Percentiles rank a stretch among this genome's conserved stretches.
These are phyloP conservation scores for Penicillium soppii DNA, from an alignment of 495 filamentous ascomycete species.

Conservation along the genomic window DNA sequence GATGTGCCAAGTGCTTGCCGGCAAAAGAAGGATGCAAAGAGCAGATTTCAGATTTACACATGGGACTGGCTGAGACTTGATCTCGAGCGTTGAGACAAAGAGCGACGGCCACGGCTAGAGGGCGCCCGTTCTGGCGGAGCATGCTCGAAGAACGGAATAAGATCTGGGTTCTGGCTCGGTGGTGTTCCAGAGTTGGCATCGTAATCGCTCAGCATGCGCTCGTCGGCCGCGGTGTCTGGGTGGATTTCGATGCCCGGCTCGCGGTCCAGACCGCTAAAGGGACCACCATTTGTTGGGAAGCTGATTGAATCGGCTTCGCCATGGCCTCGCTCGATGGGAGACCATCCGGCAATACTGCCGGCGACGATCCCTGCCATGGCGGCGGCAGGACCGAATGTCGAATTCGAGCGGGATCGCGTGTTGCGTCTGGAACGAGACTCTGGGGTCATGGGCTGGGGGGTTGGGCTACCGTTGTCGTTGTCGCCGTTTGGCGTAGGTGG, in stretches of 20 bases:
- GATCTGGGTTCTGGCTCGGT: conserved; percentile 59
- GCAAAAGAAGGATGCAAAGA: background rate
- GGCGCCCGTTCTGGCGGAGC: conserved; percentile 39
- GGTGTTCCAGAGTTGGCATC: conserved; percentile 41
- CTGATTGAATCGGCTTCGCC: conserved; percentile 51
- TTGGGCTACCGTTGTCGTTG: conserved; percentile 37
- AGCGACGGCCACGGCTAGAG: conserved; percentile 37
- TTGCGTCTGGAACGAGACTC: conserved; percentile 70
- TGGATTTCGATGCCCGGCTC: conserved; percentile 57
- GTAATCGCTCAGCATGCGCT: conserved; percentile 53
- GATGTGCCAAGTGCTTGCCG: background rate
- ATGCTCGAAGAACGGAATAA: conserved; percentile 52
- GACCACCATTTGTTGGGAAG: conserved; percentile 40
- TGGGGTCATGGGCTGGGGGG: conserved; percentile 60
- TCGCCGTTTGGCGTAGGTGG: conserved; percentile 65
- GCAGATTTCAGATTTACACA: conserved; percentile 8
- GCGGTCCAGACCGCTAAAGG: conserved; percentile 46
- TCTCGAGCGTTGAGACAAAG: conserved; percentile 39
- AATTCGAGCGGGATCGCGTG: conserved; percentile 82
- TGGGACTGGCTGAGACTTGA: conserved; percentile 38
- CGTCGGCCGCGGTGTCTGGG: conserved; percentile 54
- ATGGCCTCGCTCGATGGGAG: conserved; percentile 67
- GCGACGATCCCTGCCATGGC: conserved; percentile 86
- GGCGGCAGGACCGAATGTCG: conserved; percentile 76
- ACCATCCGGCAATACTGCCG: conserved; percentile 85